Conservation (phyloP, 2,329 filamentous ascomycete genomes). For the Coniochaeta sp. region DNA sequence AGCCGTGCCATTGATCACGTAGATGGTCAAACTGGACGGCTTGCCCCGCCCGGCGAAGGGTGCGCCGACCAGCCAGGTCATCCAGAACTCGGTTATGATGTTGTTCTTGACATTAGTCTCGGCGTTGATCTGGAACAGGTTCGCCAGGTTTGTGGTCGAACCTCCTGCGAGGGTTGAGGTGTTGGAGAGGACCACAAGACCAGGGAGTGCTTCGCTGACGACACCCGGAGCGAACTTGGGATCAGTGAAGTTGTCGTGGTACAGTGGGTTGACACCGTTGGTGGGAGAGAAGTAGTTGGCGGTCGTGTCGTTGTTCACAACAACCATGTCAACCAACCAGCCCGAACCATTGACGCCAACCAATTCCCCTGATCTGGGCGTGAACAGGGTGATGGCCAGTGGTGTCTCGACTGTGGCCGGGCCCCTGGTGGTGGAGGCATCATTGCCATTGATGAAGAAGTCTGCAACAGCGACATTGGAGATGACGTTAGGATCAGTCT, state of each 20-base stretch:
- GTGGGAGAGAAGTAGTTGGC: background rate
- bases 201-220: slow-evolving; percentile 1
- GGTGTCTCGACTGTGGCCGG: background rate
- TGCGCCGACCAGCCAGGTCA: background rate
- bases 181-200: background rate
- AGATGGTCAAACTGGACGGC: background rate
- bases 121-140: slow-evolving; percentile 1
- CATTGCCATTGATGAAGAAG: background rate
- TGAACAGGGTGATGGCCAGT: background rate
- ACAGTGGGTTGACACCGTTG: background rate
- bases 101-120: background rate
- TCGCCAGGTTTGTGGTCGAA: background rate
- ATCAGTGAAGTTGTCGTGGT: slow-evolving; percentile 3
- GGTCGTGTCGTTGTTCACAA: background rate
- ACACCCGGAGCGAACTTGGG: background rate
- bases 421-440: background rate
- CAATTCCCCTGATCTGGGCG: background rate
- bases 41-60: background rate
- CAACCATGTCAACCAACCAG: background rate
- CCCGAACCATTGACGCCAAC: background rate
- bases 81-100: background rate
- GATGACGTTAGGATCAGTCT: background rate
- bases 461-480: background rate
- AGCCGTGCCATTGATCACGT: background rate
- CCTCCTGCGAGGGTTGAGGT: background rate